These are phyloP conservation scores for Kalmanozyma brasiliensis DNA, from an alignment of 1,284 basidiomycete species.

Conservation along the genomic window DNA sequence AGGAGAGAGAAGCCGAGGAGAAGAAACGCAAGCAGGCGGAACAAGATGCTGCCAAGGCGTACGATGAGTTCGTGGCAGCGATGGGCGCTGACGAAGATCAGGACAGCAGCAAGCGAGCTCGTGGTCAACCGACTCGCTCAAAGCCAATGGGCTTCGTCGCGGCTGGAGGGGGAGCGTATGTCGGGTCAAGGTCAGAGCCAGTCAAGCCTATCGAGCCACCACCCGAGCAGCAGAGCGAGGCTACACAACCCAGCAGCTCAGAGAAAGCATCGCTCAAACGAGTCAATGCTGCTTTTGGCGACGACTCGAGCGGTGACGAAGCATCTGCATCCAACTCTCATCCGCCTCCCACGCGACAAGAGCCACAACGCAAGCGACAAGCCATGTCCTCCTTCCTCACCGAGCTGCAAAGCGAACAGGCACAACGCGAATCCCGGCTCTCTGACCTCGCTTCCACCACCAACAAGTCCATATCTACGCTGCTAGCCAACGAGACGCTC, in stretches of 20 bases:
- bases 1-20: constrained; percentile 58
- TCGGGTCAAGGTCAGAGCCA: constrained; percentile 11
- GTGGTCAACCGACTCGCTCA: no score
- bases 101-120: no score
- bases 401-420: constrained; percentile 75
- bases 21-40: constrained; percentile 51
- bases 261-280: constrained; percentile 6
- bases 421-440: constrained; percentile 83
- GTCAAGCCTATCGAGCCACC: not conserved
- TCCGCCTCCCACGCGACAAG: constrained; percentile 5
- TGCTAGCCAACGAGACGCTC: constrained; percentile 78
- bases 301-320: constrained; percentile 30
- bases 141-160: constrained; percentile 42
- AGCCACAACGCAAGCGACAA: constrained; percentile 41
- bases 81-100: constrained; percentile 41
- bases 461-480: constrained; percentile 35
- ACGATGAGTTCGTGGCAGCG: constrained; percentile 56
- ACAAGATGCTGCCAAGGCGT: constrained; percentile 50
- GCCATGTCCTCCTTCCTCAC: constrained; percentile 55
- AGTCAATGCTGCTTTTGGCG: constrained; percentile 27
- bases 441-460: constrained; percentile 24
- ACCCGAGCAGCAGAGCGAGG: not conserved
- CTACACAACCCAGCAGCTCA: not conserved
- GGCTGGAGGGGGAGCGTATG: constrained; percentile 46
- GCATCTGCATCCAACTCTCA: not conserved